A percentile compares a stretch with the other conserved stretches of the same genome.
Conservation (phyloP, 2,329 filamentous ascomycete species). For the Coniochaeta hoffmannii region DNA sequence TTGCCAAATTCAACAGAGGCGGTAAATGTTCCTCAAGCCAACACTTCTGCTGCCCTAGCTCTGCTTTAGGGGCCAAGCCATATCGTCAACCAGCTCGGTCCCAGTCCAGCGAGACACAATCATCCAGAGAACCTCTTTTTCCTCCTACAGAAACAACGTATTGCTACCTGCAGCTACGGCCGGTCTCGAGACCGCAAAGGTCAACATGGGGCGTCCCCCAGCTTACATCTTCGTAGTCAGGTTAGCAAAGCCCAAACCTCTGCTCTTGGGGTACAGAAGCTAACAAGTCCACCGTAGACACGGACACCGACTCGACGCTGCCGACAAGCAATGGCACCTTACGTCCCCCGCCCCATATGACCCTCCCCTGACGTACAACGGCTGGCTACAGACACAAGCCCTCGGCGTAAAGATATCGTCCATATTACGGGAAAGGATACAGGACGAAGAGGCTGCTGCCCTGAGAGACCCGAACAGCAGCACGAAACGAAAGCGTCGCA, state of each 20-base stretch:
- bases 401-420: conserved; percentile 79
- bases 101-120: neutral
- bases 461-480: conserved; percentile 11
- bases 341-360: conserved; percentile 92
- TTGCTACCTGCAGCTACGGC: neutral
- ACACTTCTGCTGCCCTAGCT: too few species aligned
- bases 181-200: neutral
- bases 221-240: conserved; percentile 44
- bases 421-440: conserved; percentile 51
- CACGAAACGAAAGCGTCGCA: conserved; percentile 33
- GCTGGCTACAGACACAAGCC: conserved; percentile 79
- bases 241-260: conserved; percentile 21
- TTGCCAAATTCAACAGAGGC: too few species aligned
- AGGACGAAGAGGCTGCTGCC: conserved; percentile 29
- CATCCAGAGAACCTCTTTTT: neutral
- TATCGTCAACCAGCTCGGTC: neutral
- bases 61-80: neutral
- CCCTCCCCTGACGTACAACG: conserved; percentile 87
- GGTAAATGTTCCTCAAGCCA: too few species aligned
- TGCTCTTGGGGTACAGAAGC: neutral
- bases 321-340: conserved; percentile 92
- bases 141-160: neutral
- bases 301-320: conserved; percentile 86
- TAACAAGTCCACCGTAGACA: conserved; percentile 48
- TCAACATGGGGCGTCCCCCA: conserved; percentile 36